A percentile compares a stretch with the other conserved stretches of the same genome.
phyloP scores from a whole-genome alignment of 345 rosid species.

The Salix viminalis region DNA sequence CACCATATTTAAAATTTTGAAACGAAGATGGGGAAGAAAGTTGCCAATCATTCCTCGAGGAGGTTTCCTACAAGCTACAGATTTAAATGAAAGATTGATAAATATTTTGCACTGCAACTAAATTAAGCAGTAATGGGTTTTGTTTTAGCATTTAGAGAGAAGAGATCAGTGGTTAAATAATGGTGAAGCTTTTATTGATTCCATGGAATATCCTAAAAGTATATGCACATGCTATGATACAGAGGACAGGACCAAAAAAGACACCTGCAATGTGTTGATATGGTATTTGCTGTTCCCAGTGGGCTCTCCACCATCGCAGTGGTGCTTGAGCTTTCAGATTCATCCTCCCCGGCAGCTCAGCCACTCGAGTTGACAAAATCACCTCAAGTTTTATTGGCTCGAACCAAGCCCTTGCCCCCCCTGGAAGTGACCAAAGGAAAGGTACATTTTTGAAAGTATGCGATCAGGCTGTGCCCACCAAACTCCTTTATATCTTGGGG shows the following conservation, averaged over 20 bases:
- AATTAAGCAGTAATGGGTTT: slow-evolving; percentile 4
- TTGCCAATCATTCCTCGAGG: not conserved
- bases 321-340: slow-evolving; percentile 2
- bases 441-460: not conserved
- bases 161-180: not conserved
- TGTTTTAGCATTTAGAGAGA: not conserved
- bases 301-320: slow-evolving; percentile 22
- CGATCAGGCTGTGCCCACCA: not conserved
- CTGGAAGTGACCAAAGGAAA: slow-evolving; percentile 6
- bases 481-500: not conserved
- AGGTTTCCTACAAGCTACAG: not conserved
- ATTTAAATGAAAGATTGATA: not conserved
- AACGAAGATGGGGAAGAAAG: no score
- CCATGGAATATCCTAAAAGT: slow-evolving; percentile 20
- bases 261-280: slow-evolving; percentile 3
- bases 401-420: not conserved
- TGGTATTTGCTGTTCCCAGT: slow-evolving; percentile 20
- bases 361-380: slow-evolving; percentile 1
- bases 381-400: not conserved
- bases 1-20: not conserved
- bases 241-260: slow-evolving; percentile 4
- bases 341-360: not conserved
- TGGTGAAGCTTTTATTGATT: slow-evolving; percentile 6
- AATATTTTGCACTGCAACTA: not conserved
- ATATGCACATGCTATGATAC: slow-evolving; percentile 14